Evolutionary conservation across 768 basidiomycete species (phyloP).

Genomic region (Phanerochaete sordida): DNA sequence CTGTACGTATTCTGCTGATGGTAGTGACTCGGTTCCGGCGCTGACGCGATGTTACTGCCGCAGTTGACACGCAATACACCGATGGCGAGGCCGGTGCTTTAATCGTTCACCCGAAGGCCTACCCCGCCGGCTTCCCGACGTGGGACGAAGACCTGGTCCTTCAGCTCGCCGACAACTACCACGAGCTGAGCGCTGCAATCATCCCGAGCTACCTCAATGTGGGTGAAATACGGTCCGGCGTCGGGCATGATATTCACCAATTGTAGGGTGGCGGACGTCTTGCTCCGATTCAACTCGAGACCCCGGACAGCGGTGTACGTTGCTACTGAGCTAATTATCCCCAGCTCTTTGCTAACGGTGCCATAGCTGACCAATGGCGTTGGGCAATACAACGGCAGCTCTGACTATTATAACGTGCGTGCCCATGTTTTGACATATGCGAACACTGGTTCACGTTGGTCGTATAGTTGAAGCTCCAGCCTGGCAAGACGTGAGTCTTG

Average conservation of each 20-base stretch:
- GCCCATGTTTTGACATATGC: conserved; percentile 17
- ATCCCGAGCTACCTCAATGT: conserved; percentile 23
- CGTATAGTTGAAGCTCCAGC: conserved; percentile 31
- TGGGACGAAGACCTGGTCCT: conserved; percentile 40
- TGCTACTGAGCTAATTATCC: neutral
- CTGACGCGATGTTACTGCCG: no score
- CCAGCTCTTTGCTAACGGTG: neutral
- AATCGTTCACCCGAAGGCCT: conserved; percentile 37
- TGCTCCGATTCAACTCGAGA: conserved; percentile 28
- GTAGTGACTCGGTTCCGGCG: no score
- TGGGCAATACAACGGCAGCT: conserved; percentile 31
- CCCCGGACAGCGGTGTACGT: conserved; percentile 30
- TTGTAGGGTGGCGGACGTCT: conserved; percentile 25
- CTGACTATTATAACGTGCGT: conserved; percentile 25
- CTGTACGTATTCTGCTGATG: no score
- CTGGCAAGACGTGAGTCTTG: conserved; percentile 22
- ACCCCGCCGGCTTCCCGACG: conserved; percentile 26
- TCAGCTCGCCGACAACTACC: conserved; percentile 36
- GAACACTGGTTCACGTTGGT: no score
- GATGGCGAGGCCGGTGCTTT: conserved; percentile 49
- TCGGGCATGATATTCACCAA: neutral
- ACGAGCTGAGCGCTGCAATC: conserved; percentile 20
- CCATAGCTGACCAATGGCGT: conserved; percentile 30
- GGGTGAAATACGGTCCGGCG: neutral
- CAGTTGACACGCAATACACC: conserved; percentile 34